Evolutionary conservation across 345 rosid species (phyloP).

Genomic region (Eutrema japonicum): DNA sequence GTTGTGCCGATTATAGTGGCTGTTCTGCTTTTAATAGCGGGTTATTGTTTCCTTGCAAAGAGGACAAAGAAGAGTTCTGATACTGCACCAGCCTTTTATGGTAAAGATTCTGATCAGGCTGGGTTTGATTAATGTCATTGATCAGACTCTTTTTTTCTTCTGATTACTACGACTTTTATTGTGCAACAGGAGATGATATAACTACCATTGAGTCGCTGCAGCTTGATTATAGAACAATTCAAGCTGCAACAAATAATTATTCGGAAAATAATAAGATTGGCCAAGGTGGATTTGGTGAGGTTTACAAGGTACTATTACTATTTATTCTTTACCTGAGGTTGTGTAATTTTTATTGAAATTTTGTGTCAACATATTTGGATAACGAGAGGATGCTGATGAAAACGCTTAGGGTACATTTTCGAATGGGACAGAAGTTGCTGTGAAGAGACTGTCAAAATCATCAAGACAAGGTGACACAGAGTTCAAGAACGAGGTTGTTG

Average conservation of each 20-base stretch:
- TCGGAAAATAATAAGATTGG: slow-evolving; percentile 54
- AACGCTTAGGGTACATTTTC: slow-evolving; percentile 27
- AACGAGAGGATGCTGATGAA: background rate
- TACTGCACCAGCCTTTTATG: slow-evolving; percentile 26
- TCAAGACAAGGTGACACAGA: slow-evolving; percentile 42
- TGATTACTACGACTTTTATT: background rate
- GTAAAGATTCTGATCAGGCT: slow-evolving; percentile 31
- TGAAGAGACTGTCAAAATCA: slow-evolving; percentile 36
- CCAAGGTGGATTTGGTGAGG: slow-evolving; percentile 66
- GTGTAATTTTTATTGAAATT: background rate
- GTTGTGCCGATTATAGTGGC: slow-evolving; percentile 34
- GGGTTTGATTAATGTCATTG: background rate
- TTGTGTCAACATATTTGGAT: background rate
- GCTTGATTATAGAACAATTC: slow-evolving; percentile 44
- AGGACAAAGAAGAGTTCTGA: slow-evolving; percentile 36
- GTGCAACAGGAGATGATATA: slow-evolving; percentile 39
- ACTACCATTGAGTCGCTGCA: slow-evolving; percentile 52
- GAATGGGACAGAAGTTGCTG: slow-evolving; percentile 39
- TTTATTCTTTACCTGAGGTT: background rate
- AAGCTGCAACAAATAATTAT: slow-evolving; percentile 53
- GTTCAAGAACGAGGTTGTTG: slow-evolving; percentile 43
- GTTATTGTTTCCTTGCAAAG: slow-evolving; percentile 42
- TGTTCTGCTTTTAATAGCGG: slow-evolving; percentile 35
- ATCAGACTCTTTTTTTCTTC: background rate
- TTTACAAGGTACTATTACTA: slow-evolving; percentile 53